Conservation (phyloP, 192 early-diverging fungal species). For the Fimicolochytrium jonesii region DNA sequence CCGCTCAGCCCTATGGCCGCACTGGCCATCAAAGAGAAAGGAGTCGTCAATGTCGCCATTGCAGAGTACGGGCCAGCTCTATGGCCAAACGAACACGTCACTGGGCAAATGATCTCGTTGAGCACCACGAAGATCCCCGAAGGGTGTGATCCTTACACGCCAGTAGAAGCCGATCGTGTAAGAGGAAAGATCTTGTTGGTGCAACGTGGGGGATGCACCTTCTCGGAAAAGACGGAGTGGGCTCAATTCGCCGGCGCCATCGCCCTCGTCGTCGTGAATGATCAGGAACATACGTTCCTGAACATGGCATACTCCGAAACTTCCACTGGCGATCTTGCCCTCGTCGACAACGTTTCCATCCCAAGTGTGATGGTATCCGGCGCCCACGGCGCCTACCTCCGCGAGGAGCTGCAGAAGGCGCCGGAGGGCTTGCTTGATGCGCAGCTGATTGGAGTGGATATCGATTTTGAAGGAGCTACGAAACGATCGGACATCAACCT, state of each 20-base stretch:
- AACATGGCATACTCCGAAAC: slow-evolving; percentile 34
- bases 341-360: background rate
- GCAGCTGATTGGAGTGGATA: background rate
- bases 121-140: no score
- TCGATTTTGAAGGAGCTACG: background rate
- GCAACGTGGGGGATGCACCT: slow-evolving; percentile 38
- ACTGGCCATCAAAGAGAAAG: no score
- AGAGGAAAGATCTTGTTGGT: slow-evolving; percentile 26
- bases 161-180: background rate
- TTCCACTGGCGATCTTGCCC: background rate
- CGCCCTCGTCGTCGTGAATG: slow-evolving; percentile 33
- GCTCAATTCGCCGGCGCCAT: slow-evolving; percentile 36
- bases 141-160: slow-evolving; percentile 11
- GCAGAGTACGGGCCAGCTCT: no score
- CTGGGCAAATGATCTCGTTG: no score
- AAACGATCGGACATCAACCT: background rate
- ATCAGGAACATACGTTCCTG: slow-evolving; percentile 16
- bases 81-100: no score
- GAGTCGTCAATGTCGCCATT: no score
- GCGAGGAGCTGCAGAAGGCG: background rate
- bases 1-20: no score
- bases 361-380: slow-evolving; percentile 6
- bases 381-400: background rate
- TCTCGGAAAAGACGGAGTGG: slow-evolving; percentile 32
- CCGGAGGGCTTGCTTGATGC: background rate